phyloP scores from a whole-genome alignment of 129 eudicot genomes.

The Smallanthus sonchifolius region DNA sequence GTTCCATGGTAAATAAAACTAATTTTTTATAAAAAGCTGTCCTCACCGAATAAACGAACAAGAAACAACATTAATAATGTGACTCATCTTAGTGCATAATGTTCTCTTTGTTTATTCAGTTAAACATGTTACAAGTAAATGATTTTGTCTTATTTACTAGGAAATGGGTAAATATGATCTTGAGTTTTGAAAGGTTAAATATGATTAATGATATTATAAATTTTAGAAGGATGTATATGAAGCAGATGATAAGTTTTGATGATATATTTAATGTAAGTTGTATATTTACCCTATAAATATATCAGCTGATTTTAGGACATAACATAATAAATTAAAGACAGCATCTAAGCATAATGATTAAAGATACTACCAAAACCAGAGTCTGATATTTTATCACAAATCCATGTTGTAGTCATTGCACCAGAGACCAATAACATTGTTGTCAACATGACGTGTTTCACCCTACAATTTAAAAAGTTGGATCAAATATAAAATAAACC shows the following conservation, averaged over 20 bases:
- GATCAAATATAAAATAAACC: not conserved
- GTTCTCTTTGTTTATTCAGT: not conserved
- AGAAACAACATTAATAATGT: not conserved
- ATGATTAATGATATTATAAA: not conserved
- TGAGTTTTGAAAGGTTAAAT: not conserved
- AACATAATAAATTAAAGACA: not conserved
- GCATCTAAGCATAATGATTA: not conserved
- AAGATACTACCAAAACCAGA: slow-evolving; percentile 79
- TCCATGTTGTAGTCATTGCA: slow-evolving; percentile 93
- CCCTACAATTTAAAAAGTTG: slow-evolving; percentile 36
- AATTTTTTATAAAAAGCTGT: not conserved
- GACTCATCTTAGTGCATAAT: not conserved
- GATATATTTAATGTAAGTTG: not conserved
- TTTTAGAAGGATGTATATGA: not conserved
- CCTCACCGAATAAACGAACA: not conserved
- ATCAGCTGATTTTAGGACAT: not conserved
- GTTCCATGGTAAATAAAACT: not conserved
- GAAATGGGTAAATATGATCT: not conserved
- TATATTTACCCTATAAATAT: not conserved
- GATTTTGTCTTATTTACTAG: not conserved
- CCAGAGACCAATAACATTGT: slow-evolving; percentile 76
- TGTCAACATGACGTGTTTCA: slow-evolving; percentile 80
- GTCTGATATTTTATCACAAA: slow-evolving; percentile 86
- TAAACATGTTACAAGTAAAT: not conserved
- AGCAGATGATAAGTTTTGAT: not conserved